Conservation (phyloP, 345 rosid genomes). For the Pelargonium nanum region DNA sequence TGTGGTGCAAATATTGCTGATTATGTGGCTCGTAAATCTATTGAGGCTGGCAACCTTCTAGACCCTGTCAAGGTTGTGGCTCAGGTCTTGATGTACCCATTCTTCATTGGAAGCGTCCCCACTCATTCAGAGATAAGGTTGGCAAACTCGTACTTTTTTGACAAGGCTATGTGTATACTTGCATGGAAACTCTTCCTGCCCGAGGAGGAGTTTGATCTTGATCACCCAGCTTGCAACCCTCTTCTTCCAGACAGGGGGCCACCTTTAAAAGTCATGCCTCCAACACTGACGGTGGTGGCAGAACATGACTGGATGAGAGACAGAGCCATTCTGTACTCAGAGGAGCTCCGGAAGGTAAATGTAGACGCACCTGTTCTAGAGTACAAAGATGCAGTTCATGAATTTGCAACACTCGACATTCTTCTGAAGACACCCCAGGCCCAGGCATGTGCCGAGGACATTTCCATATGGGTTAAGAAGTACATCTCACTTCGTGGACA, state of each 20-base stretch:
- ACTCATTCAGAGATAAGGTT: constrained; percentile 78
- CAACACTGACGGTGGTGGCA: constrained; percentile 84
- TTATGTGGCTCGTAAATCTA: constrained; percentile 65
- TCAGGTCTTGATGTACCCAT: constrained; percentile 89
- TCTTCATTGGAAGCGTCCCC: constrained; percentile 68
- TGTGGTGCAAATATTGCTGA: constrained; percentile 88
- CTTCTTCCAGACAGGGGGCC: constrained; percentile 61
- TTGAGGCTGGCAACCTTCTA: constrained; percentile 54
- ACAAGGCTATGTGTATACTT: constrained; percentile 64
- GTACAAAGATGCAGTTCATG: constrained; percentile 90
- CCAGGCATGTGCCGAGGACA: constrained; percentile 85
- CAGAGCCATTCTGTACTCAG: constrained; percentile 85
- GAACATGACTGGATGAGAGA: constrained; percentile 99
- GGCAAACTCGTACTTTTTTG: constrained; percentile 85
- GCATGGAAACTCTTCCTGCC: constrained; percentile 89
- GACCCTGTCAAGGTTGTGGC: constrained; percentile 90
- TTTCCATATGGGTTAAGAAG: constrained; percentile 87
- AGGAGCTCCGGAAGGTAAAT: constrained; percentile 74
- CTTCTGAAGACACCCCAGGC: constrained; percentile 87
- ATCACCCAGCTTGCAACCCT: constrained; percentile 85
- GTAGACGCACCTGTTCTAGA: constrained; percentile 86
- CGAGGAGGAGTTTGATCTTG: constrained; percentile 60
- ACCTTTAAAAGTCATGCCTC: constrained; percentile 82
- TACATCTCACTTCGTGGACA: constrained; percentile 76
- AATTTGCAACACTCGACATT: constrained; percentile 90